Percentiles rank a stretch among this genome's conserved stretches.
Conservation (phyloP, 2,329 filamentous ascomycete genomes). For the Myrmaecium sp. region DNA sequence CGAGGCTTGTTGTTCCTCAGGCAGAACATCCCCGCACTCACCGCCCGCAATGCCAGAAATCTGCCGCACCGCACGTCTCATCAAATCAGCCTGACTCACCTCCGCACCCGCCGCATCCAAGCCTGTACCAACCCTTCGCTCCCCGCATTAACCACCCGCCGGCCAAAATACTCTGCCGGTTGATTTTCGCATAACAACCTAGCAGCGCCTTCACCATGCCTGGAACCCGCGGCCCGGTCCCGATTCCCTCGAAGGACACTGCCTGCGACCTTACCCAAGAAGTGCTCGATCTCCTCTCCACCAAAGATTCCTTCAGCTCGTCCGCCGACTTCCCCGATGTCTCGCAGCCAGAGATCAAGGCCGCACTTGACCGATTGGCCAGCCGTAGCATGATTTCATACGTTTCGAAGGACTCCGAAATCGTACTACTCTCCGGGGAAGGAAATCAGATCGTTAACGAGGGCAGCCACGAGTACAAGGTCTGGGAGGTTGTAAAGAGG, state of each 20-base stretch:
- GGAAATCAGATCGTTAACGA: constrained; percentile 53
- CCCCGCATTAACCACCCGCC: too few species aligned
- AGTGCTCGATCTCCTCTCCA: constrained; percentile 53
- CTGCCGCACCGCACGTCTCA: too few species aligned
- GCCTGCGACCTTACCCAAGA: constrained; percentile 49
- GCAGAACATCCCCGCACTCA: too few species aligned
- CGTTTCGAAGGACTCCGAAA: constrained; percentile 65
- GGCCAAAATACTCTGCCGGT: too few species aligned
- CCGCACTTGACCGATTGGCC: constrained; percentile 68
- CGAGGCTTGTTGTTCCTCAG: too few species aligned
- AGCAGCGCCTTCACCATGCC: too few species aligned
- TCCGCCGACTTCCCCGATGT: constrained; percentile 29
- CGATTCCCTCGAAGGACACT: constrained; percentile 23
- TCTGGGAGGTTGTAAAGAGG: constrained; percentile 31
- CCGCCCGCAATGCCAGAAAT: too few species aligned
- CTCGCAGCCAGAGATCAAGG: constrained; percentile 46
- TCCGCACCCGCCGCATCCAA: too few species aligned
- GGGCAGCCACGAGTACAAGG: constrained; percentile 34
- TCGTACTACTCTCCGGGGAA: constrained; percentile 59
- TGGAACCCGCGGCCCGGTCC: constrained; percentile 30
- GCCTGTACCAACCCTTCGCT: too few species aligned
- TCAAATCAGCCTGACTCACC: too few species aligned
- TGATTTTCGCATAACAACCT: too few species aligned
- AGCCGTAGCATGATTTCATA: constrained; percentile 80
- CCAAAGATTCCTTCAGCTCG: constrained; percentile 35